phyloP scores from a whole-genome alignment of 805 yeast genomes.

The Jamesozyma lodderae region DNA sequence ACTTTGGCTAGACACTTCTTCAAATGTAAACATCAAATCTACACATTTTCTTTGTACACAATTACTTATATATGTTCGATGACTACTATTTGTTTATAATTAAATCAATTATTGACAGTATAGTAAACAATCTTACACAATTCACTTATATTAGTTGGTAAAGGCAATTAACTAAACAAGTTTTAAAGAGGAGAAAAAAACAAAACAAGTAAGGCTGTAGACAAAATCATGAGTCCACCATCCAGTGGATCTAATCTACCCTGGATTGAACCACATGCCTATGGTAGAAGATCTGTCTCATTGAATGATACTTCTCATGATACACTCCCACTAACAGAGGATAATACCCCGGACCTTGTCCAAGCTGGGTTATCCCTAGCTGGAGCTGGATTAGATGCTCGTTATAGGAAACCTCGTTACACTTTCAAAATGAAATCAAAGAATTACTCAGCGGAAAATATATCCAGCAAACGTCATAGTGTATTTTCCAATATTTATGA shows the following conservation, averaged over 20 bases:
- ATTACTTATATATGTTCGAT: no score
- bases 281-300: conserved; percentile 4
- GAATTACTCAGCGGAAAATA: conserved; percentile 12
- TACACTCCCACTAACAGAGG: not conserved
- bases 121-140: no score
- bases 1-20: no score
- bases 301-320: not conserved
- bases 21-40: no score
- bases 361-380: conserved; percentile 16
- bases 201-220: no score
- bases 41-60: no score
- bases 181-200: no score
- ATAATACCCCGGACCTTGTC: conserved; percentile 6
- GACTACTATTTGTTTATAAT: no score
- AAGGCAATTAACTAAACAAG: no score
- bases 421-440: conserved; percentile 9
- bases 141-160: no score
- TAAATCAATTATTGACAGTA: no score
- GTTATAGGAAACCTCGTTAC: conserved; percentile 1
- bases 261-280: conserved; percentile 3
- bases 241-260: not conserved
- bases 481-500: conserved; percentile 2
- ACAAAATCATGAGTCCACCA: no score
- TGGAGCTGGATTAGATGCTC: conserved; percentile 10
- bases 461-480: not conserved